A percentile compares a stretch with the other conserved stretches of the same genome.
Conservation (phyloP, 176 grass and related monocot genomes). For the Rhipidocladum racemiflorum region DNA sequence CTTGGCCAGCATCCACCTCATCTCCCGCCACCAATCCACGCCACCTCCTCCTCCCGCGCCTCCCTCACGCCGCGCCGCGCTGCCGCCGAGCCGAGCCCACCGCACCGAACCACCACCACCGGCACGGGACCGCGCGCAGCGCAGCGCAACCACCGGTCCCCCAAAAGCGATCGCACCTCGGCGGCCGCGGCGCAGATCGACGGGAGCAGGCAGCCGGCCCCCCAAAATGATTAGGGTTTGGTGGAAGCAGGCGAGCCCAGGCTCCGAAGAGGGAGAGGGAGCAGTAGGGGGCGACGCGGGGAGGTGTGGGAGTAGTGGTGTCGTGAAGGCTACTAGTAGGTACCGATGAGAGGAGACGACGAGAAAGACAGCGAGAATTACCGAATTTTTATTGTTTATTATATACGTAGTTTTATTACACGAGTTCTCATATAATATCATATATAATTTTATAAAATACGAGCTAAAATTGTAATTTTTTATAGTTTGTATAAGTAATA, state of each 20-base stretch:
- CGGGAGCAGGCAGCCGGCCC: not conserved
- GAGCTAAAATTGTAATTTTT: no score
- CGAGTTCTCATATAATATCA: no score
- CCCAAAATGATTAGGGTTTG: slow-evolving; percentile 38
- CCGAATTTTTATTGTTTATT: not conserved
- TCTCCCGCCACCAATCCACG: not conserved
- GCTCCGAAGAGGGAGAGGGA: not conserved
- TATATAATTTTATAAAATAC: no score
- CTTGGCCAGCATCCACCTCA: slow-evolving; percentile 19
- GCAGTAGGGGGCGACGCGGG: slow-evolving; percentile 10
- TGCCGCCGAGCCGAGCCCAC: not conserved
- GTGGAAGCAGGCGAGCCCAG: slow-evolving; percentile 15
- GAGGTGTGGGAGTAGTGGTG: slow-evolving; percentile 15
- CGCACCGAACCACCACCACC: not conserved
- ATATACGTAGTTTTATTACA: no score
- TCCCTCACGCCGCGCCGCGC: not conserved
- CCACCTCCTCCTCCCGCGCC: not conserved
- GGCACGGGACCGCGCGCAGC: not conserved
- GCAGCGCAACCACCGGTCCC: not conserved
- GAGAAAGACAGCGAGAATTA: not conserved
- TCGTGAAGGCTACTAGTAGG: slow-evolving; percentile 55
- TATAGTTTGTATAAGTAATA: no score
- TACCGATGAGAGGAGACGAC: not conserved
- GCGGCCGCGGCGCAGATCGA: slow-evolving; percentile 33
- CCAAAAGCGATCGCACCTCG: not conserved